Evolutionary conservation across 2,329 filamentous ascomycete genomes (phyloP).

Genomic region (Graphiopsis chlorocephala): DNA sequence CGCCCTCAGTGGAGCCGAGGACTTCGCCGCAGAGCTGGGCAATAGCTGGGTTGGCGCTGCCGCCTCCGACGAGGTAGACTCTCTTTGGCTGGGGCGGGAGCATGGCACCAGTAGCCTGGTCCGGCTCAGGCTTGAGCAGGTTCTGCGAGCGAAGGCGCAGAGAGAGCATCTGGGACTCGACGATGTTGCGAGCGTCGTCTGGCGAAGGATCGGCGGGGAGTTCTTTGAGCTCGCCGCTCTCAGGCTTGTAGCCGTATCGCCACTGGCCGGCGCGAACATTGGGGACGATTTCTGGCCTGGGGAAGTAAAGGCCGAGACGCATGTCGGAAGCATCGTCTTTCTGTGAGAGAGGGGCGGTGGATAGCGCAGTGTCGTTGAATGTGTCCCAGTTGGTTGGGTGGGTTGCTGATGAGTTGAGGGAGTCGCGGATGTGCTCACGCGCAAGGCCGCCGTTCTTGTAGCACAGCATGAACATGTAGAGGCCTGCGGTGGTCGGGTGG

Average conservation of each 20-base stretch:
- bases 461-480: conserved; percentile 99
- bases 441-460: conserved; percentile 98
- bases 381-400: conserved; percentile 60
- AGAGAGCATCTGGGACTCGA: conserved; percentile 93
- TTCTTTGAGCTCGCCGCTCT: conserved; percentile 45
- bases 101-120: conserved; percentile 44
- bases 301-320: conserved; percentile 91
- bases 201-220: conserved; percentile 46
- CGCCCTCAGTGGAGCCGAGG: conserved; percentile 81
- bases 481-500: conserved; percentile 81
- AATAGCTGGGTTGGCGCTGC: conserved; percentile 85
- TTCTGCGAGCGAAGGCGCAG: conserved; percentile 80
- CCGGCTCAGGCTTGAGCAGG: conserved; percentile 55
- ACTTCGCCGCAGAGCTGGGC: conserved; percentile 82
- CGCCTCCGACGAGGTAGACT: conserved; percentile 92
- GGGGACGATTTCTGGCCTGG: conserved; percentile 90
- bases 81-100: conserved; percentile 82
- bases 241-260: conserved; percentile 65
- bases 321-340: conserved; percentile 53
- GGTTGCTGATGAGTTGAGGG: conserved; percentile 58
- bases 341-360: conserved; percentile 68
- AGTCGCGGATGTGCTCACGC: conserved; percentile 83
- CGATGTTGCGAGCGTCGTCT: conserved; percentile 75
- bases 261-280: conserved; percentile 84
- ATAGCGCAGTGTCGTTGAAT: conserved; percentile 73